Evolutionary conservation across 2,329 filamentous ascomycete species (phyloP).

Genomic region (Sporothrix luriei): DNA sequence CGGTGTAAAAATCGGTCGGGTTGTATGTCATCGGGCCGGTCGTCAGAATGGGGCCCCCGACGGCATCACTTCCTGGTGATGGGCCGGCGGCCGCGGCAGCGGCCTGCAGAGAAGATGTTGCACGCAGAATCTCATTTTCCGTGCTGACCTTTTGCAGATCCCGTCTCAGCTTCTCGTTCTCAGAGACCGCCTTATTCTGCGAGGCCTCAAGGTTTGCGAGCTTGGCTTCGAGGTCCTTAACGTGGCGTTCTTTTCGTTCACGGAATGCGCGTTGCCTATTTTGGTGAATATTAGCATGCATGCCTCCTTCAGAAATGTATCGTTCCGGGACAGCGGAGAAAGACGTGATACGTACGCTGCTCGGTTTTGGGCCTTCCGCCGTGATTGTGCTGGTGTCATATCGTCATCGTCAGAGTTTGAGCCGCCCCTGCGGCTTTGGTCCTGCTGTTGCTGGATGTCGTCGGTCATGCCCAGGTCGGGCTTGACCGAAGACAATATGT

Average conservation of each 20-base stretch:
- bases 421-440: conserved; percentile 43
- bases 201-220: conserved; percentile 75
- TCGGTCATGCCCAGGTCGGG: conserved; percentile 45
- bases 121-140: conserved; percentile 89
- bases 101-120: conserved; percentile 60
- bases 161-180: conserved; percentile 84
- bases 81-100: conserved; percentile 40
- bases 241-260: conserved; percentile 87
- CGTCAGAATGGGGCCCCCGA: conserved; percentile 52
- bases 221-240: conserved; percentile 89
- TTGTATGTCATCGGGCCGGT: conserved; percentile 72
- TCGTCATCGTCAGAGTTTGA: conserved; percentile 61
- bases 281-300: not conserved
- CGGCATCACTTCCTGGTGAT: conserved; percentile 49
- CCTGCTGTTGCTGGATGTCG: conserved; percentile 38
- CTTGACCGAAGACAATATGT: conserved; percentile 44
- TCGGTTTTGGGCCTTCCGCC: conserved; percentile 63
- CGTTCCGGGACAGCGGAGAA: not conserved
- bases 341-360: conserved; percentile 59
- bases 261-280: conserved; percentile 89
- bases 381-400: conserved; percentile 59
- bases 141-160: conserved; percentile 82
- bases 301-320: not conserved
- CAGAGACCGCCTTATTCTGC: conserved; percentile 70
- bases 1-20: conserved; percentile 71